phyloP scores from a whole-genome alignment of 306 rosid genomes.

The Vachellia pachyceras region DNA sequence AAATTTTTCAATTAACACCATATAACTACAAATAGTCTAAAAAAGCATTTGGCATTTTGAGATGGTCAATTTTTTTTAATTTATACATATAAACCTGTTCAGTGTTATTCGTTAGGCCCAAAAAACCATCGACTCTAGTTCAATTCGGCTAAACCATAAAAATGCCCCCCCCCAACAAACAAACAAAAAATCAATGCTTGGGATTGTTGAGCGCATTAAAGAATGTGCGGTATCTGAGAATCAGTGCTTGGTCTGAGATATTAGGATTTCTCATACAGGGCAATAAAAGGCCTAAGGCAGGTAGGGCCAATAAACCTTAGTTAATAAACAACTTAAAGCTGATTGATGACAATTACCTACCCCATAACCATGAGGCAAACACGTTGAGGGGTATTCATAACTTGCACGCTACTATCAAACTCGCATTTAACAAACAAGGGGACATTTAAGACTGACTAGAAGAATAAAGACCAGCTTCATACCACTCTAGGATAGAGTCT shows the following conservation, averaged over 20 bases:
- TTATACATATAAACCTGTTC: too few species aligned
- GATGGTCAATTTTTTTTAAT: too few species aligned
- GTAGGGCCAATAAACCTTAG: not conserved
- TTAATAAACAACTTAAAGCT: slow-evolving; percentile 6
- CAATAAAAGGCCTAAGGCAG: not conserved
- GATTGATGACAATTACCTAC: slow-evolving; percentile 25
- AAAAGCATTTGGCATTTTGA: too few species aligned
- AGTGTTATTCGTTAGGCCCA: too few species aligned
- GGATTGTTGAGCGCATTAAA: too few species aligned
- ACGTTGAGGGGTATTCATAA: slow-evolving; percentile 28
- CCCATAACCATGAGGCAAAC: slow-evolving; percentile 14
- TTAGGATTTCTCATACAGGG: not conserved
- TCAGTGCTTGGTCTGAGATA: not conserved
- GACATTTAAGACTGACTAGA: not conserved
- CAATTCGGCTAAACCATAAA: too few species aligned
- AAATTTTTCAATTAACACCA: too few species aligned
- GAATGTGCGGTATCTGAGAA: too few species aligned
- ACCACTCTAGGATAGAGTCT: slow-evolving; percentile 39
- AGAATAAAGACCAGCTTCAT: slow-evolving; percentile 22
- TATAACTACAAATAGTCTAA: too few species aligned
- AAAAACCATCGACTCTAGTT: too few species aligned
- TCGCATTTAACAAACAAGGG: slow-evolving; percentile 37
- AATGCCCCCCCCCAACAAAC: too few species aligned
- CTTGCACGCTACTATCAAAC: slow-evolving; percentile 50
- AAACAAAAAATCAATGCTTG: too few species aligned